phyloP scores from a whole-genome alignment of 331 rosid species.

The Prunus yedoensis region DNA sequence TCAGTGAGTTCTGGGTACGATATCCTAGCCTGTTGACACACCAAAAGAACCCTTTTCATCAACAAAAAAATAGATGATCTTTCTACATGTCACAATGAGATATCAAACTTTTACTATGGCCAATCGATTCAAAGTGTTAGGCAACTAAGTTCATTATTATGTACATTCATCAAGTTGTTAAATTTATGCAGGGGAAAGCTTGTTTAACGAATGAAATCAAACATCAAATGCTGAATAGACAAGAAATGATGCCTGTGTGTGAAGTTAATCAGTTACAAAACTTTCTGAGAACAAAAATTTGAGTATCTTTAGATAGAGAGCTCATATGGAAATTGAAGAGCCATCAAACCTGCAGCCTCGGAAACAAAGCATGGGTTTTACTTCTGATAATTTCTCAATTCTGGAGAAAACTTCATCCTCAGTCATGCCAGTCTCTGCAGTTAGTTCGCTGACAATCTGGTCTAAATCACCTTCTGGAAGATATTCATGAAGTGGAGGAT shows the following conservation, averaged over 20 bases:
- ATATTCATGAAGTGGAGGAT: constrained; percentile 99
- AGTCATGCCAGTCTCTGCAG: constrained; percentile 80
- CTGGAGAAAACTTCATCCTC: constrained; percentile 85
- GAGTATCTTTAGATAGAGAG: background rate
- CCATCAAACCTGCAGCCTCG: constrained; percentile 90
- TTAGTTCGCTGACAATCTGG: constrained; percentile 72
- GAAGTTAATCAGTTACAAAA: background rate
- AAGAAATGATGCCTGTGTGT: background rate
- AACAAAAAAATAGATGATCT: background rate
- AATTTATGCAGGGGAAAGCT: no score
- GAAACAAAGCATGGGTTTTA: constrained; percentile 98
- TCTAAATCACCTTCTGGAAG: constrained; percentile 97
- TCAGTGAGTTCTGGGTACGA: constrained; percentile 92
- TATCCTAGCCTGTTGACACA: constrained; percentile 64
- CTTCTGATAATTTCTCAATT: constrained; percentile 91
- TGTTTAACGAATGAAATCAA: no score
- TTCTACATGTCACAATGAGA: background rate
- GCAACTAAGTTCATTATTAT: background rate
- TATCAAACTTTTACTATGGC: background rate
- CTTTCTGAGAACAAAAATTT: background rate
- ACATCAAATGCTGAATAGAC: no score
- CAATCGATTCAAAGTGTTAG: background rate
- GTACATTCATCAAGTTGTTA: background rate
- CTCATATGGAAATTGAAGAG: background rate
- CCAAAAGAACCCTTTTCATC: constrained; percentile 9